Base-by-base conservation (phyloP, 2,329 filamentous ascomycete genomes). In the Pseudogymnoascus sp. region DNA sequence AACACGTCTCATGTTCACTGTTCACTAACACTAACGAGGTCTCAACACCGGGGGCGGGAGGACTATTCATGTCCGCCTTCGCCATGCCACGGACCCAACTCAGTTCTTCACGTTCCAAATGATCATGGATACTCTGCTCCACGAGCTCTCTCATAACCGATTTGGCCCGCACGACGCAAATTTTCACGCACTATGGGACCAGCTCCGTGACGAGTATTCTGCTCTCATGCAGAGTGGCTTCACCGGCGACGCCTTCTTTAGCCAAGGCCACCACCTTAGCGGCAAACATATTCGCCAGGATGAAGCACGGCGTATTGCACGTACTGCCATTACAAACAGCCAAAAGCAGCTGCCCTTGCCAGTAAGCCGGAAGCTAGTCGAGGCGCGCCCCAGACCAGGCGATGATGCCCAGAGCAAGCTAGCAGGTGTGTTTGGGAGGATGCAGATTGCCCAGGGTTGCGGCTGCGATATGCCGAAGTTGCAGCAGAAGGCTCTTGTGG, bases 91-190 rank as follows among this genome's bases (percentile, higher is more conserved):
- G 68, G 90, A 96, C 72, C 81, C 83, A 8, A 84, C 79, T 39
- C 86, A 91, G 68, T 97, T 97, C 70, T 74, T 96, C 19, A 87
- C 89, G 1, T 77, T 92, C 63, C 91, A 97, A 71, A 80, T 89
- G 66, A 82, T 96, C 6, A 81, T 91, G 45, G 92, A 97, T 74
- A 97, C 93, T 0, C 89, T 97, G 86, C 84, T 97, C 19, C 93
- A 97, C 72, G 93, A 97, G 78, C 83, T 97, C 2, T 87, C 85
- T n/a, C 93, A 97, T 71, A 96, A 89, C 67, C 83, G 91, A 10
- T 86, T 88, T 73, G 91, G 91, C 0, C 90, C 90, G 1, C 93
- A 97, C 73, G 86, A 97, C 71, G 81, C 80, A 55, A 83, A 88
- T 37, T 97, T 97, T 71, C 86, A 96, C 68, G 86, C 86, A 0